A percentile compares a stretch with the other conserved stretches of the same genome.
Evolutionary conservation across 2,329 filamentous ascomycete genomes (phyloP).

Genomic region (Colletotrichum gloeosporioides): DNA sequence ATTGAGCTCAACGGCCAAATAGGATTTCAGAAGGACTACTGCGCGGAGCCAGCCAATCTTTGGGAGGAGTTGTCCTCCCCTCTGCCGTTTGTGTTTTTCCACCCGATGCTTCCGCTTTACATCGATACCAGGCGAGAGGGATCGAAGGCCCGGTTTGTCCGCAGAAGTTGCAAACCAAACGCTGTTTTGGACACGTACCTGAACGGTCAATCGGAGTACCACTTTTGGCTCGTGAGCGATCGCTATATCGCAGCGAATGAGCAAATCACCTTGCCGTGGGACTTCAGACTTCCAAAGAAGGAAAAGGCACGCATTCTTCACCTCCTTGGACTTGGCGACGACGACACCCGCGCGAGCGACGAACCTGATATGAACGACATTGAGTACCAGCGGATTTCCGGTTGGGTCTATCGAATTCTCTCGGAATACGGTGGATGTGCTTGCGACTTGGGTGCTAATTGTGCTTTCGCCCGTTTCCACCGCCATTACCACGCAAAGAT

Average conservation of each 20-base stretch:
- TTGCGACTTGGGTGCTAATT: conserved; percentile 68
- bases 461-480: conserved; percentile 69
- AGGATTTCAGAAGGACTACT: conserved; percentile 76
- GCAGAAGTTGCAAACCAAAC: conserved; percentile 91
- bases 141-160: conserved; percentile 84
- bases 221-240: conserved; percentile 91
- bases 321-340: conserved; percentile 66
- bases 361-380: conserved; percentile 62
- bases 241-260: conserved; percentile 71
- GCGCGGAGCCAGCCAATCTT: conserved; percentile 66
- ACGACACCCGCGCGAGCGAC: conserved; percentile 52
- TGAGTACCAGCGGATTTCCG: conserved; percentile 65
- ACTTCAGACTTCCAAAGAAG: conserved; percentile 66
- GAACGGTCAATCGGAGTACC: conserved; percentile 78
- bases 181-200: conserved; percentile 87
- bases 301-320: conserved; percentile 60
- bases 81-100: conserved; percentile 83
- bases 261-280: conserved; percentile 71
- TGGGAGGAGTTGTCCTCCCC: conserved; percentile 71
- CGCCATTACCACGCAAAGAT: conserved; percentile 58
- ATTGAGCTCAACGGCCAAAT: conserved; percentile 81
- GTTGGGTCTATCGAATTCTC: conserved; percentile 73
- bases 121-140: conserved; percentile 92
- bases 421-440: conserved; percentile 83
- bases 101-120: conserved; percentile 85